phyloP scores from a whole-genome alignment of 2,329 filamentous ascomycete genomes.

The Aspergillus sp. region DNA sequence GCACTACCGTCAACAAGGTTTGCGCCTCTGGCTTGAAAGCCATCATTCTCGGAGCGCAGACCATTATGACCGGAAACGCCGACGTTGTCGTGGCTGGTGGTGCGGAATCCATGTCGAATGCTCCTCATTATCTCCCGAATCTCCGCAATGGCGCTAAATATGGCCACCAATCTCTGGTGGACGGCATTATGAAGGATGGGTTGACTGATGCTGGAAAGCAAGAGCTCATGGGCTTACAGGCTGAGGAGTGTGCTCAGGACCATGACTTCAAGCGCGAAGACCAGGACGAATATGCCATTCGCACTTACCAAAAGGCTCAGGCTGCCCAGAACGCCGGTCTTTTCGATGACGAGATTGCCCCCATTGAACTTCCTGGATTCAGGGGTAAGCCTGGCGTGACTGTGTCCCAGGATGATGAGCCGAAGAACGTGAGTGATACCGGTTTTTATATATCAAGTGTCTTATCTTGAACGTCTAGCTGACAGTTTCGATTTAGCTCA shows the following conservation, averaged over 20 bases:
- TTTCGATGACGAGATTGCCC: conserved; percentile 81
- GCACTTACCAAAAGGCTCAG: conserved; percentile 89
- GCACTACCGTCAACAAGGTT: conserved; percentile 97
- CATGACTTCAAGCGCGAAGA: conserved; percentile 73
- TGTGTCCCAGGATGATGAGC: conserved; percentile 85
- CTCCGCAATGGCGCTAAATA: conserved; percentile 88
- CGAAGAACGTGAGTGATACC: conserved; percentile 64
- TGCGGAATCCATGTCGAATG: conserved; percentile 97
- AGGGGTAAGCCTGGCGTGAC: conserved; percentile 80
- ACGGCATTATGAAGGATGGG: conserved; percentile 90
- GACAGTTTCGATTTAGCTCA: conserved; percentile 44
- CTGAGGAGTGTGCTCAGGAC: conserved; percentile 83
- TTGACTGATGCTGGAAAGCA: conserved; percentile 84
- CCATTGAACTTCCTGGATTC: conserved; percentile 78
- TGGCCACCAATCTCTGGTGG: conserved; percentile 79
- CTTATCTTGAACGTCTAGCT: not conserved
- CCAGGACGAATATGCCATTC: conserved; percentile 94
- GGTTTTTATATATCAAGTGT: not conserved
- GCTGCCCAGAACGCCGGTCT: conserved; percentile 71
- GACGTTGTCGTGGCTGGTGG: conserved; percentile 90
- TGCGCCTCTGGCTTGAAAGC: conserved; percentile 94
- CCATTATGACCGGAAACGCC: conserved; percentile 93
- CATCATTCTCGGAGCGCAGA: conserved; percentile 88
- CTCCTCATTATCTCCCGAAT: conserved; percentile 87
- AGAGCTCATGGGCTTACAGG: conserved; percentile 93